Conservation (phyloP, 441 rosid genomes). For the Populus hybrid region DNA sequence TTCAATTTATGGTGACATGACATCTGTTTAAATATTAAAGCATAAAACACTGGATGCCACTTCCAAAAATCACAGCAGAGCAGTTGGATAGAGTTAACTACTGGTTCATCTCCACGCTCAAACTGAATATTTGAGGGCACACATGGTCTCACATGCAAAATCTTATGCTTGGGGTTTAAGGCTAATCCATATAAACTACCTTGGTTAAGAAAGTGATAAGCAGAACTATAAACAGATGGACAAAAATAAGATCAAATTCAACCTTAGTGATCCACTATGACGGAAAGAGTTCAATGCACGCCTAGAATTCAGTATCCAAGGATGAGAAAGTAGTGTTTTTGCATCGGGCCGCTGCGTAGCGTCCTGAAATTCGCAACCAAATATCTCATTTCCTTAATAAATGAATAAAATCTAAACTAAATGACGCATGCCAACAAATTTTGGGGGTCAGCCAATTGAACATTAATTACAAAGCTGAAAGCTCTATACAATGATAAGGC, state of each 20-base stretch:
- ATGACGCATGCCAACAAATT: background rate
- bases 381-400: background rate
- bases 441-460: background rate
- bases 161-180: background rate
- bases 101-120: background rate
- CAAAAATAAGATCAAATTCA: background rate
- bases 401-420: background rate
- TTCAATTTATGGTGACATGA: background rate
- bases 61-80: background rate
- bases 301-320: slow-evolving; percentile 84
- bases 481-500: background rate
- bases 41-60: background rate
- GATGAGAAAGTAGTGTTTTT: slow-evolving; percentile 93
- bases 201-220: background rate
- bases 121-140: background rate
- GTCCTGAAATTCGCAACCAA: slow-evolving; percentile 56
- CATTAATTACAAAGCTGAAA: background rate
- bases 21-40: background rate
- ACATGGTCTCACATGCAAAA: background rate
- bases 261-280: background rate
- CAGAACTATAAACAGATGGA: background rate
- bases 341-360: slow-evolving; percentile 99
- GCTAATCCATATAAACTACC: background rate
- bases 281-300: slow-evolving; percentile 74
- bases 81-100: background rate